These are phyloP conservation scores for Suhomyces chickasaworum DNA, from an alignment of 1,139 yeast genomes.

Conservation along the genomic window DNA sequence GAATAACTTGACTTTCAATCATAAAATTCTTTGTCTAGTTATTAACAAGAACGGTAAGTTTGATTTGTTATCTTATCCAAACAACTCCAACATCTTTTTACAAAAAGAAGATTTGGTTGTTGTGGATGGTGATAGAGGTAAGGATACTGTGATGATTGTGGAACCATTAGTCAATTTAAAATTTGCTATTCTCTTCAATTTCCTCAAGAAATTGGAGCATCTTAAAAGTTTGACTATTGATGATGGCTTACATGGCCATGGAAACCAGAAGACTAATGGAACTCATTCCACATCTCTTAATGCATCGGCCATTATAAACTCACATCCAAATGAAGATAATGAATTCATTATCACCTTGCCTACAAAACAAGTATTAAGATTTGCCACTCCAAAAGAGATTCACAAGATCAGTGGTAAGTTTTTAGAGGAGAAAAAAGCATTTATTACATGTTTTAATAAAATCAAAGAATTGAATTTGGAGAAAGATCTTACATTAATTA, in stretches of 20 bases:
- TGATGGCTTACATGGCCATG: conserved; percentile 14
- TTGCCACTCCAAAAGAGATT: conserved; percentile 52
- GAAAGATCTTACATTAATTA: conserved; percentile 42
- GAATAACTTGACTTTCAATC: conserved; percentile 46
- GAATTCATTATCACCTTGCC: conserved; percentile 51
- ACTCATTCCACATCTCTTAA: conserved; percentile 41
- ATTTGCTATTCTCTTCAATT: conserved; percentile 75
- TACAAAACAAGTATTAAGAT: conserved; percentile 50
- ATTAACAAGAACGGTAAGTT: conserved; percentile 60
- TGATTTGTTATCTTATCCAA: conserved; percentile 49
- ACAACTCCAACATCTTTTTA: conserved; percentile 55
- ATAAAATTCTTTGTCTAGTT: conserved; percentile 49
- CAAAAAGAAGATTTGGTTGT: conserved; percentile 48
- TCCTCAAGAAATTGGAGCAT: conserved; percentile 75
- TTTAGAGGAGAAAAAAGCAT: conserved; percentile 50
- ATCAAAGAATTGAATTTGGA: conserved; percentile 47
- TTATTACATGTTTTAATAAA: conserved; percentile 46
- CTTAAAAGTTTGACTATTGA: conserved; percentile 66
- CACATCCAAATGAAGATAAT: conserved; percentile 44
- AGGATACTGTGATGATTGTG: conserved; percentile 52
- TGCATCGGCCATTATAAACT: conserved; percentile 43
- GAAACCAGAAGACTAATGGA: conserved; percentile 31
- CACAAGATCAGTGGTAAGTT: conserved; percentile 47
- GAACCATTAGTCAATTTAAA: conserved; percentile 47
- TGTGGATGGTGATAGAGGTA: conserved; percentile 55